phyloP scores from a whole-genome alignment of 306 rosid genomes.

The Gleditsia sinensis region DNA sequence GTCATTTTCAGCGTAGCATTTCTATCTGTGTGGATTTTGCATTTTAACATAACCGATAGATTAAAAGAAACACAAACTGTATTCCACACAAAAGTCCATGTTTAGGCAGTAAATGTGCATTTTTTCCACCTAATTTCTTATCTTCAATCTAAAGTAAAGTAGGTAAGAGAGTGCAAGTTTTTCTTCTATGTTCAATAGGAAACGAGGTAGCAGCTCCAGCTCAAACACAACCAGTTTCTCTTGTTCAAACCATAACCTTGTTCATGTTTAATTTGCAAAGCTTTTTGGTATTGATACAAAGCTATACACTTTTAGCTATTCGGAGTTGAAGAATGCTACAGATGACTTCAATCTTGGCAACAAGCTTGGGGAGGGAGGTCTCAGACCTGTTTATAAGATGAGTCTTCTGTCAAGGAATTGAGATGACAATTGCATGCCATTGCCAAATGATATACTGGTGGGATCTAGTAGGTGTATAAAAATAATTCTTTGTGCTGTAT shows the following conservation, averaged over 20 bases:
- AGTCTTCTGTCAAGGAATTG: not conserved
- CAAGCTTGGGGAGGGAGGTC: conserved; percentile 88
- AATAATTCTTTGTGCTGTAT: not conserved
- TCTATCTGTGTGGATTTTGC: too few relatives aligned
- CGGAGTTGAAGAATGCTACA: conserved; percentile 67
- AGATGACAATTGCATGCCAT: not conserved
- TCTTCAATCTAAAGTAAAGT: not conserved
- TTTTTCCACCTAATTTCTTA: not conserved
- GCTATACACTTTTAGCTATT: conserved; percentile 70
- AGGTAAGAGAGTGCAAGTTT: not conserved
- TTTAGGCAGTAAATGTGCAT: not conserved
- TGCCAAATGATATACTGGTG: not conserved
- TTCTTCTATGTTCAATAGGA: conserved; percentile 1
- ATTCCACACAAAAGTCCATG: not conserved
- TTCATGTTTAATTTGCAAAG: conserved; percentile 49
- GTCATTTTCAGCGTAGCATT: too few relatives aligned
- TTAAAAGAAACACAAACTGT: not conserved
- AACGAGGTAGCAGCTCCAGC: not conserved
- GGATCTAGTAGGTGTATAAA: not conserved
- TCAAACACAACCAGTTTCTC: not conserved
- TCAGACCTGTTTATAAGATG: conserved; percentile 85
- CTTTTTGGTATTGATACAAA: conserved; percentile 66
- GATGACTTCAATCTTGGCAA: conserved; percentile 56
- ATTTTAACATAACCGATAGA: too few relatives aligned
- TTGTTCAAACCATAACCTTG: conserved; percentile 12